phyloP scores from a whole-genome alignment of 139 green algal species.

The Coelastrella sp. region DNA sequence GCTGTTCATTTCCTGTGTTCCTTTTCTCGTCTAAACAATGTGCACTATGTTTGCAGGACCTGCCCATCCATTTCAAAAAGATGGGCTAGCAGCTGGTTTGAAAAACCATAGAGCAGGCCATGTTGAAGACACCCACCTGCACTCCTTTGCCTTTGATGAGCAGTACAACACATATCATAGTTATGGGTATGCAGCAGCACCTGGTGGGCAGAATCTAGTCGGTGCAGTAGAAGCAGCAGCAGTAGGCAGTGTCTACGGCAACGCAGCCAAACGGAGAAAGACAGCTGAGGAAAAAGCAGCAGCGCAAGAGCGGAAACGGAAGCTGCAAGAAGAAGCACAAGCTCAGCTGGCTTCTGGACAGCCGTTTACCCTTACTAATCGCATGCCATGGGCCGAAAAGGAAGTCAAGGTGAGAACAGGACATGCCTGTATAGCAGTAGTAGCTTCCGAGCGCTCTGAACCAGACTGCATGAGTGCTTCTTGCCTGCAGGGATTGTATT shows the following conservation, averaged over 20 bases:
- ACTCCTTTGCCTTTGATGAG: slow-evolving; percentile 85
- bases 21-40: too few species aligned
- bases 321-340: slow-evolving; percentile 36
- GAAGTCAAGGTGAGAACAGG: slow-evolving; percentile 50
- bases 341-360: slow-evolving; percentile 44
- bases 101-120: slow-evolving; percentile 88
- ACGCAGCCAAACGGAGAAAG: slow-evolving; percentile 70
- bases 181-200: slow-evolving; percentile 55
- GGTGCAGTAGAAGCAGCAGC: slow-evolving; percentile 55
- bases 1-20: too few species aligned
- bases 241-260: slow-evolving; percentile 17
- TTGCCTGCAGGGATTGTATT: too few species aligned
- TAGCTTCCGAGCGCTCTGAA: not conserved
- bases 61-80: slow-evolving; percentile 78
- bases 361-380: slow-evolving; percentile 68
- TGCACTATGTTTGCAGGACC: slow-evolving; percentile 61
- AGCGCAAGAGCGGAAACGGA: slow-evolving; percentile 49
- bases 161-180: slow-evolving; percentile 93
- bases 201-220: slow-evolving; percentile 55
- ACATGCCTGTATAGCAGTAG: not conserved
- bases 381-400: slow-evolving; percentile 88
- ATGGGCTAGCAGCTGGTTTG: slow-evolving; percentile 78
- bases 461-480: too few species aligned
- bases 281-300: slow-evolving; percentile 63
- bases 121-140: slow-evolving; percentile 81